Base-by-base conservation (phyloP, 2,329 filamentous ascomycete genomes). In the Dactylellina haptotyla region DNA sequence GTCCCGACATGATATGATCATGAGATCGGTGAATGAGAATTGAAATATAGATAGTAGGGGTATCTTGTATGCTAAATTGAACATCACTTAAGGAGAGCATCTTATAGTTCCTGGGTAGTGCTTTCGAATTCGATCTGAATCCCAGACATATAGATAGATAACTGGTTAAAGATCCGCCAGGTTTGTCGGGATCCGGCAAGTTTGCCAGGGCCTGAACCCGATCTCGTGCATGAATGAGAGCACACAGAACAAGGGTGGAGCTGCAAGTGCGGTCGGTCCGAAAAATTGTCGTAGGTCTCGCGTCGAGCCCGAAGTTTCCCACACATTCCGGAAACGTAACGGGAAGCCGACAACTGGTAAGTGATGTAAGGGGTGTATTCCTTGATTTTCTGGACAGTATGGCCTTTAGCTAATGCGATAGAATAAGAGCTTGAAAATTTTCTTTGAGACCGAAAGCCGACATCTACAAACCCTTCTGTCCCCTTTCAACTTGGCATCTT, bases 241-340 rank as follows among this genome's bases (percentile, higher is more conserved):
- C 51, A 43, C 53, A 67, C 53, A 58, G 51, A 25, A 25, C 50
- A 57, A 39, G 32, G 34, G 37, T 18, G 48, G 51, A 26, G 56
- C 45, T 34, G 32, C 18, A 23, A 43, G 23, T 46, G 58, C 34
- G 58, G 23, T 66, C 61, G 69, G 69, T 66, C 69, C 69, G 69
- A 73, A 73, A 73, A 73, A 66, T 73, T 73, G 69, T 73, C 61
- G 61, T 73, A 25, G 37, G 34, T 1, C 34, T 59, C 54, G 54
- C 61, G 16, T 61, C 39, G 14, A 62, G 57, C 69, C 61, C 61
- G 67, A 65, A 39, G 16, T 34, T 10, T 59, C 4, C 26, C 9
- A 37, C 34, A 46, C 58, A 64, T 64, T 72, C 58, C 66, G 59
- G 28, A 64, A 64, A 66, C 39, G 59, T 61, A 73, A 45, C 54